Percentiles rank a stretch among this genome's conserved stretches.
phyloP scores from a whole-genome alignment of 1,284 basidiomycete genomes.

The Tremellales sp. region DNA sequence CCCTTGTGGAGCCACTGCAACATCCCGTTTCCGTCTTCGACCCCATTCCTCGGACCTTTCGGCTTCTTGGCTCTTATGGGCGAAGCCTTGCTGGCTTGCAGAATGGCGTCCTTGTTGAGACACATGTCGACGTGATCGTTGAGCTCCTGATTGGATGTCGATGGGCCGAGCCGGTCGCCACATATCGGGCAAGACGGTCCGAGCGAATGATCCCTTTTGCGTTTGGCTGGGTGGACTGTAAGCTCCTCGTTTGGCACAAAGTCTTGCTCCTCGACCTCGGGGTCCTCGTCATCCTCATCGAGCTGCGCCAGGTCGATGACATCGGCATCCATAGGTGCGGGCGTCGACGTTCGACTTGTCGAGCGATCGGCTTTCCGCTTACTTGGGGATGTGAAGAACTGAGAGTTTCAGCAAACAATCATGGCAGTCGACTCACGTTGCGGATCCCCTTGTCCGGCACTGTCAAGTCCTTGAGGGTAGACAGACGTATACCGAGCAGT shows the following conservation, averaged over 20 bases:
- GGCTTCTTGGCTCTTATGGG: slow-evolving; percentile 13
- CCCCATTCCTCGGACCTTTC: neutral
- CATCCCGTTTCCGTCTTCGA: slow-evolving; percentile 7
- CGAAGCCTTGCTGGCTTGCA: slow-evolving; percentile 15
- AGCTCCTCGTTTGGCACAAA: slow-evolving; percentile 1
- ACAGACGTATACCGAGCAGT: slow-evolving; percentile 75
- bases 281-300: slow-evolving; percentile 15
- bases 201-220: neutral
- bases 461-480: slow-evolving; percentile 72
- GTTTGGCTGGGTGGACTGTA: neutral
- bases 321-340: slow-evolving; percentile 1
- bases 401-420: slow-evolving; percentile 15
- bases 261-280: slow-evolving; percentile 7
- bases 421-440: slow-evolving; percentile 35
- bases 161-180: slow-evolving; percentile 19
- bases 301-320: slow-evolving; percentile 7
- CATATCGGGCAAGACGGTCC: slow-evolving; percentile 45
- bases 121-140: slow-evolving; percentile 48
- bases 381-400: slow-evolving; percentile 27
- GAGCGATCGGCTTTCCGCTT: slow-evolving; percentile 5
- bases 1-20: slow-evolving; percentile 10
- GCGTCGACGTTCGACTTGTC: neutral
- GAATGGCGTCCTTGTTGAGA: slow-evolving; percentile 37
- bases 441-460: slow-evolving; percentile 37
- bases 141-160: slow-evolving; percentile 37